Conservation (phyloP, 495 filamentous ascomycete genomes). For the Cairneyella variabilis region DNA sequence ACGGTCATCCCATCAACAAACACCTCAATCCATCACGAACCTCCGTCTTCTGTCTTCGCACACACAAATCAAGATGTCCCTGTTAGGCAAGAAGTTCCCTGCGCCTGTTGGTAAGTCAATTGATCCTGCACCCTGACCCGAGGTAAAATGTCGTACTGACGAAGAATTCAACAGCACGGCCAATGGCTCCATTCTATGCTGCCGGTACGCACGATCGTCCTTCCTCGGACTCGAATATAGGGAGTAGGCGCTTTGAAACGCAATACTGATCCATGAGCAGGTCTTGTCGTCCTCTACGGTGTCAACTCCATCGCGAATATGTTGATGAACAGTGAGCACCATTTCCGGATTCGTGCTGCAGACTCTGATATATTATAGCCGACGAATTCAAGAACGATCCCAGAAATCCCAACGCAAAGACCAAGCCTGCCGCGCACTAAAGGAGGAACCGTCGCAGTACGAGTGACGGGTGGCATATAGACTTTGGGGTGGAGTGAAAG, state of each 20-base stretch:
- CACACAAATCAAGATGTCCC: conserved; percentile 51
- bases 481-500: not conserved
- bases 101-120: conserved; percentile 73
- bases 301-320: conserved; percentile 71
- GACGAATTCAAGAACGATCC: conserved; percentile 96
- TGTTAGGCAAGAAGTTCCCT: conserved; percentile 92
- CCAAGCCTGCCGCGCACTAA: conserved; percentile 34
- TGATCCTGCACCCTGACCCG: too few species aligned
- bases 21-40: conserved; percentile 18
- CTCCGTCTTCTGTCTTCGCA: conserved; percentile 10
- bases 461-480: not conserved
- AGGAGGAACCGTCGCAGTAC: not conserved
- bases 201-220: conserved; percentile 65
- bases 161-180: conserved; percentile 59
- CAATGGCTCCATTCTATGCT: conserved; percentile 87
- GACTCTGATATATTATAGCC: conserved; percentile 48
- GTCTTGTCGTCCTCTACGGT: conserved; percentile 79
- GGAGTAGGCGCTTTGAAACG: not conserved
- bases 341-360: not conserved
- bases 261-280: conserved; percentile 47
- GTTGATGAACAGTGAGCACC: conserved; percentile 73
- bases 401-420: conserved; percentile 72
- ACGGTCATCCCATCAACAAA: conserved; percentile 15
- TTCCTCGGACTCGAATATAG: not conserved
- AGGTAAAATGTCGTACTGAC: conserved; percentile 12